Base-by-base conservation (phyloP, 2,329 filamentous ascomycete species). In the Arachnopeziza araneosa region DNA sequence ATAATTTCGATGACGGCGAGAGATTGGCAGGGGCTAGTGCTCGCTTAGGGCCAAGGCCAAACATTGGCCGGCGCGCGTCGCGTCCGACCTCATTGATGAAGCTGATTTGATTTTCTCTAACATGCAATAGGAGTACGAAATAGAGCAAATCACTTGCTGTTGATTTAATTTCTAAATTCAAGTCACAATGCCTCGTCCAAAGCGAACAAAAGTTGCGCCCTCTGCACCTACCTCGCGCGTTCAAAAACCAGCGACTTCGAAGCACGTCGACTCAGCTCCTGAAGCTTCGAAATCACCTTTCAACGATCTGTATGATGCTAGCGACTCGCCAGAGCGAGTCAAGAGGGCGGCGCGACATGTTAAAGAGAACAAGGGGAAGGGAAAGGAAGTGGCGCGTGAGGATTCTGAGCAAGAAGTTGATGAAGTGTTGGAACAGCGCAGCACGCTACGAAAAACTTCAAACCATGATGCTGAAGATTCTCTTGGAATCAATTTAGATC, bases 181-280 rank as follows among this genome's bases (percentile, higher is more conserved):
- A 44, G 49, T 49, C 8, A 65, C 52, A 60, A 73, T 73, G 71
- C 71, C 71, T 61, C 70, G 71, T 50, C 71, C 71, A 55, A 72
- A 72, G 63, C 69, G 70, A 60, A 67, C 69, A 48, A 73, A 72
- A 59, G 65, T 72, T 56, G 67, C 68, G 56, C 69, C 70, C 7
- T 71, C 70, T 26, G 63, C 53, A 7, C 69, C 68, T 54, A 63
- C 66, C 52, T 61, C 66, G 30, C 67, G 65, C 56, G 24, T 61
- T 23, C 52, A 55, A 23, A 63, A 64, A 54, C 24, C 60, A 24
- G 24, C 61, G 19, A 26, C 56, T 52, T 22, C 24, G 22, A 24
- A 49, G 50, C 56, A 56, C n/a, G 49, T 56, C 21, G 52, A 56
- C 49, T 52, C 50, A 50, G 51, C 56, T 57, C 44, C 62, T 12